A percentile compares a stretch with the other conserved stretches of the same genome.
phyloP scores from a whole-genome alignment of 805 yeast species.

The Candida ulmi region DNA sequence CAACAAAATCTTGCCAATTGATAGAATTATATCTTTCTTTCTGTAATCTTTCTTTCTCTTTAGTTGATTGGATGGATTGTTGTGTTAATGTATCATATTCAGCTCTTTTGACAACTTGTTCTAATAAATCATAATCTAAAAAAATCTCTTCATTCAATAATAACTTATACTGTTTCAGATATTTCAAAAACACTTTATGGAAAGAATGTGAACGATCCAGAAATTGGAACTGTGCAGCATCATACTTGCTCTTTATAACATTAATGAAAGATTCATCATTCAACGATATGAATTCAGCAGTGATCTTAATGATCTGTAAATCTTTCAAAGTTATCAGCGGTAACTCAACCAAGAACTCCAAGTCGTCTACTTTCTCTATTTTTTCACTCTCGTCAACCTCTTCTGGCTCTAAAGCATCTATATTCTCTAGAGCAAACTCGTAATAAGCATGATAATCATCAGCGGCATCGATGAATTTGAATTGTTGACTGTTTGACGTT shows the following conservation, averaged over 20 bases:
- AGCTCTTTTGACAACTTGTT: slow-evolving; percentile 50
- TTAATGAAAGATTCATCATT: slow-evolving; percentile 46
- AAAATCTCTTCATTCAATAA: slow-evolving; percentile 22
- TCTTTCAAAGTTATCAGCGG: slow-evolving; percentile 53
- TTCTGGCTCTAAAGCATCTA: slow-evolving; percentile 6
- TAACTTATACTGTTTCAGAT: slow-evolving; percentile 50
- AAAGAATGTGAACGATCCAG: slow-evolving; percentile 55
- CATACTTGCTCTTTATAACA: slow-evolving; percentile 31
- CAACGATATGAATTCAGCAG: slow-evolving; percentile 64
- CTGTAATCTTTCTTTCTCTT: slow-evolving; percentile 27
- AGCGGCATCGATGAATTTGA: slow-evolving; percentile 52
- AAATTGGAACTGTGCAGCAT: slow-evolving; percentile 63
- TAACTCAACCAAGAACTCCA: slow-evolving; percentile 9
- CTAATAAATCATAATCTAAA: slow-evolving; percentile 31
- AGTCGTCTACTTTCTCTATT: neutral
- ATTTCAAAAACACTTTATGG: slow-evolving; percentile 41
- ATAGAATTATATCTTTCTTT: slow-evolving; percentile 62
- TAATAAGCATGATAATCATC: slow-evolving; percentile 60
- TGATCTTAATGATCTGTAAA: slow-evolving; percentile 59
- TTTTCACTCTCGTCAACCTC: slow-evolving; percentile 5
- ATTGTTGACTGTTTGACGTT: slow-evolving; percentile 43
- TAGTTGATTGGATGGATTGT: slow-evolving; percentile 30
- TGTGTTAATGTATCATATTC: slow-evolving; percentile 36
- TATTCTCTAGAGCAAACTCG: slow-evolving; percentile 35
- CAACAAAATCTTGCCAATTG: slow-evolving; percentile 82